phyloP scores from a whole-genome alignment of 2,329 filamentous ascomycete species.

The Cercospora citrullina region DNA sequence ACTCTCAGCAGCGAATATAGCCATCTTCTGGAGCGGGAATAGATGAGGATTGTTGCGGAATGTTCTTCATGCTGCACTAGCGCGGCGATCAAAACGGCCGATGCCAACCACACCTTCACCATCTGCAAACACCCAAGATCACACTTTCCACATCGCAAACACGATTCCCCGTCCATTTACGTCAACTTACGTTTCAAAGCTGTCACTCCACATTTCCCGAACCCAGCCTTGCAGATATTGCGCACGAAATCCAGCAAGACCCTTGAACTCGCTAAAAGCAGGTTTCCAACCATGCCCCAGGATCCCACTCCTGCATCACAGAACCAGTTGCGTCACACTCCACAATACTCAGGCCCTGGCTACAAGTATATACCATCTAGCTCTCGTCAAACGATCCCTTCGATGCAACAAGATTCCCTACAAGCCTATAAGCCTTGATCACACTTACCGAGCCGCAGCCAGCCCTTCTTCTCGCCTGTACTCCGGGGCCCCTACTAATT shows the following conservation, averaged over 20 bases:
- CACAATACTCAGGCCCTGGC: background rate
- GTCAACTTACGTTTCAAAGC: conserved; percentile 14
- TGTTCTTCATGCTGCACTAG: background rate
- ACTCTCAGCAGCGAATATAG: background rate
- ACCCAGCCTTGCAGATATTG: background rate
- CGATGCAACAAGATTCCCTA: conserved; percentile 4
- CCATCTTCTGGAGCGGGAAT: background rate
- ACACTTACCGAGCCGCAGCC: background rate
- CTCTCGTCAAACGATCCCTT: conserved; percentile 3
- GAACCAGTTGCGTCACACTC: conserved; percentile 11
- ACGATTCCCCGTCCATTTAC: background rate
- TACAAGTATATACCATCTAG: conserved; percentile 14
- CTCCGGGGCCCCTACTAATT: conserved; percentile 9
- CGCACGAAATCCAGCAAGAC: background rate
- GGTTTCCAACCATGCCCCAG: conserved; percentile 15
- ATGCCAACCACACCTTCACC: background rate
- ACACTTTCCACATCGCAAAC: conserved; percentile 5
- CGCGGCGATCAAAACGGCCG: background rate
- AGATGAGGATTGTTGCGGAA: background rate
- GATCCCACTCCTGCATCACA: conserved; percentile 4
- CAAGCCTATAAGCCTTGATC: conserved; percentile 13
- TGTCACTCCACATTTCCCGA: conserved; percentile 6
- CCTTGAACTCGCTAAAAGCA: conserved; percentile 8
- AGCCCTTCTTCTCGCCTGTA: background rate
- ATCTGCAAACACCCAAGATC: background rate